Base-by-base conservation (phyloP, 768 basidiomycete species). In the Tricholoma matsutake region DNA sequence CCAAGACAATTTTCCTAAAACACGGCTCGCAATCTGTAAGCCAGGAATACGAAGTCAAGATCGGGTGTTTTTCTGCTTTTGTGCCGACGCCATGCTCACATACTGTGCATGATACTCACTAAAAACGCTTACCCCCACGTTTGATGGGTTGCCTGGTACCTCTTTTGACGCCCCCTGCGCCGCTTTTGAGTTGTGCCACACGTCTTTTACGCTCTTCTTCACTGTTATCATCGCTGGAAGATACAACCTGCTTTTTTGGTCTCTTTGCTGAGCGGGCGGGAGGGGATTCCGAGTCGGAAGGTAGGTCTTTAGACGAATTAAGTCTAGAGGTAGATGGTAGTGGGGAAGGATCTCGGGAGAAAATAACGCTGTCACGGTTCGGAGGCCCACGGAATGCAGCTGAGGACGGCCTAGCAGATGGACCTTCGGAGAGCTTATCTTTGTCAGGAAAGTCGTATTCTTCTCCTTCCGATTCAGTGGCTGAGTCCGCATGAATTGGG, bases 51-150 rank as follows among this genome's bases (percentile, higher is more conserved):
- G 3, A 51, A 16, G 16, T 53, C 29, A 53, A n/a, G n/a, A 52
- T 18, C 16, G n/a, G n/a, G 29, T n/a, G 51, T n/a, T n/a, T 10
- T 31, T 1, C 47, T 25, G 29, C 51, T 3, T 25, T 25, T 25
- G 3, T 25, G 22, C 22, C 22, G 22, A 25, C 31, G 51, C 51
- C 51, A 32, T n/a, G 18, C 14, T 32, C 49, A 29, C 28, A 45
- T 45, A 9, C 18, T 22, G 20, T 22, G 13, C 25, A 16, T 51
- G 25, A 28, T 49, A 53, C 14, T 29, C 16, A 32, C 80, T 79
- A 91, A 77, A 90, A 92, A 63, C 87, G 82, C 71, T 84, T 89
- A 31, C 86, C 88, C 35, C 87, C 87, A 64, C 90, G 83, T 73
- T 86, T 91, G 63, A 92, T 77, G 4, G 91, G 91, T 65, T 92